Base-by-base conservation (phyloP, 495 filamentous ascomycete species). In the Bacidia gigantensis region DNA sequence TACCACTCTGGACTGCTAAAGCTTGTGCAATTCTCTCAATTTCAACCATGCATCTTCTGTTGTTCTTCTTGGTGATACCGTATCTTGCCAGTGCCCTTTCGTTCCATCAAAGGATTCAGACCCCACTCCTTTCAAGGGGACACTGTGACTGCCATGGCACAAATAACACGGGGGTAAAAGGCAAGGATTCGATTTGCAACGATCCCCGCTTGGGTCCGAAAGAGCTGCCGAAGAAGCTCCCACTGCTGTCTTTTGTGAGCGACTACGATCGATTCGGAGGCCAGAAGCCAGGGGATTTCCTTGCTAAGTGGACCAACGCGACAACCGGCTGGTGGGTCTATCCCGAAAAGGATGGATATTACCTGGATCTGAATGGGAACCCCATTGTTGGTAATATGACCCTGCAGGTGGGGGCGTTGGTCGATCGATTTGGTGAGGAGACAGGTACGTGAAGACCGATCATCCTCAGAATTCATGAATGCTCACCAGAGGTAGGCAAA, bases 351-450 rank as follows among this genome's bases (percentile, higher is more conserved):
- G 53, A 68, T 14, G 77, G 77, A 1, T 80, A 73, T 52, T 54
- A 65, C 9, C 26, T 69, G 2, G 61, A 65, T 52, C 60, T 56
- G 11, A 53, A 39, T 0, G 61, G 64, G 0, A 38, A 42, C 0
- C 61, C 68, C 0, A 77, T 80, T 42, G 45, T 62, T 17, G 74
- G 72, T 2, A 71, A 70, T 24, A 61, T 71, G 38, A 72, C 68
- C 0, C 63, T 81, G 0, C 51, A 51, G 3, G 63, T 57, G 0
- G 76, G 74, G 3, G 66, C 66, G 46, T 60, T 75, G 52, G 42
- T 81, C n/a, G 76, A 81, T 52, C 64, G 77, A 7, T 81, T 80
- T 51, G 77, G 77, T 0, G 62, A 61, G 11, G 71, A 76, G 55
- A 66, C 62, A 46, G 69, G 68, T 18, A 40, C 40, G 55, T 44